phyloP scores from a whole-genome alignment of 352 stramenopile genomes.

The Peronospora destructor region DNA sequence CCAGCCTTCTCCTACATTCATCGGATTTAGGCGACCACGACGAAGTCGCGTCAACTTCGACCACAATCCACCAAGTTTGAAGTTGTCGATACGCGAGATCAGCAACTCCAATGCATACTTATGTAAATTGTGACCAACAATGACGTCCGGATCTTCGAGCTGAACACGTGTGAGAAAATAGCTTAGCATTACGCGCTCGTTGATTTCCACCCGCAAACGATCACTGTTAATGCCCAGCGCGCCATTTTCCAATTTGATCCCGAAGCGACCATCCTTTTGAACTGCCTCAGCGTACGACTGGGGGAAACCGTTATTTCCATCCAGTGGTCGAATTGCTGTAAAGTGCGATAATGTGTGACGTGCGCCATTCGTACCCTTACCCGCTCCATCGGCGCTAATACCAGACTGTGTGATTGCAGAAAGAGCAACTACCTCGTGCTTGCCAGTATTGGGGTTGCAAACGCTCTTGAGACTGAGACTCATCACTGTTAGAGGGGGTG shows the following conservation, averaged over 20 bases:
- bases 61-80: slow-evolving; percentile 83
- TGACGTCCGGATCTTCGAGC: slow-evolving; percentile 95
- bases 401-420: slow-evolving; percentile 72
- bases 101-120: slow-evolving; percentile 98
- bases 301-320: slow-evolving; percentile 57
- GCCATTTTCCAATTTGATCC: slow-evolving; percentile 34
- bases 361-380: slow-evolving; percentile 30
- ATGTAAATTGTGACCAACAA: slow-evolving; percentile 98
- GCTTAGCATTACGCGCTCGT: slow-evolving; percentile 79
- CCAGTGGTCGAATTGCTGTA: slow-evolving; percentile 70
- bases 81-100: slow-evolving; percentile 90
- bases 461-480: slow-evolving; percentile 96
- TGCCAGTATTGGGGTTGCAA: slow-evolving; percentile 93
- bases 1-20: slow-evolving; percentile 82
- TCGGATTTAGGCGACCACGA: slow-evolving; percentile 62
- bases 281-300: slow-evolving; percentile 46
- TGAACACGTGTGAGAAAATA: slow-evolving; percentile 90
- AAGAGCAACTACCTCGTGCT: slow-evolving; percentile 92
- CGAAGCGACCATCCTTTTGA: slow-evolving; percentile 56
- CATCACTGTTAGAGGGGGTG: slow-evolving; percentile 92
- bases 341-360: slow-evolving; percentile 62
- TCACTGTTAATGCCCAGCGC: slow-evolving; percentile 37
- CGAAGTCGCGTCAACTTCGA: slow-evolving; percentile 78
- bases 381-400: slow-evolving; percentile 57
- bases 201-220: slow-evolving; percentile 64